These are phyloP conservation scores for Picea glauca DNA, from an alignment of 75 land plant genomes.

Conservation along the genomic window DNA sequence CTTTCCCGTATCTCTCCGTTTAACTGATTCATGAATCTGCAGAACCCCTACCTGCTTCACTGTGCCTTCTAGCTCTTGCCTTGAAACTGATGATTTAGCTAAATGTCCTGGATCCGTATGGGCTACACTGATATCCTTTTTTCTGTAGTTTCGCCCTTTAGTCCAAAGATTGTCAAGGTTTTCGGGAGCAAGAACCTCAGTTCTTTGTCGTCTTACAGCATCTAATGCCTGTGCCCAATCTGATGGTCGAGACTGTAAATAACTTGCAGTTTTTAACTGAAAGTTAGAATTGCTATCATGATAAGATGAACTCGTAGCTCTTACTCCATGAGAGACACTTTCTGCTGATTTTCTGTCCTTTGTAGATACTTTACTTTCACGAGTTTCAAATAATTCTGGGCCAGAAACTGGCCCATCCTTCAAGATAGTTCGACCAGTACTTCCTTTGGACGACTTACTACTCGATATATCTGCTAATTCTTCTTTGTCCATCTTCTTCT, in stretches of 20 bases:
- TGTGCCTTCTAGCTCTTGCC: conserved; percentile 5
- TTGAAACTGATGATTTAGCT: not conserved
- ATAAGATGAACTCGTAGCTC: not conserved
- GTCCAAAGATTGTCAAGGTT: conserved; percentile 98
- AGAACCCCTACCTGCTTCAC: conserved; percentile 3
- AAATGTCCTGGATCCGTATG: conserved; percentile 8
- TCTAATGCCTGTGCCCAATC: conserved; percentile 84
- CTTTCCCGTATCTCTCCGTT: conserved; percentile 8
- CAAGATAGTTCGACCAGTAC: not conserved
- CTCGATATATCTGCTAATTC: conserved; percentile 8
- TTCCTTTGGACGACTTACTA: conserved; percentile 14
- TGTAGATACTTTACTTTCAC: not conserved
- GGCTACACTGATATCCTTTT: conserved; percentile 33
- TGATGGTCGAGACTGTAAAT: conserved; percentile 28
- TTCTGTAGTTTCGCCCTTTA: conserved; percentile 84
- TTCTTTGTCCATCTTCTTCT: conserved; percentile 8
- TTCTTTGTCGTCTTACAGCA: conserved; percentile 73
- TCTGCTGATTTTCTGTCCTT: conserved; percentile 4
- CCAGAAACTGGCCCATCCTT: conserved; percentile 2
- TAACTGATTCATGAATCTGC: not conserved
- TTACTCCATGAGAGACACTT: conserved; percentile 3
- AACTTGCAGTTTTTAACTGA: not conserved
- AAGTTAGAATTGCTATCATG: not conserved
- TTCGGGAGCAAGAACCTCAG: conserved; percentile 90
- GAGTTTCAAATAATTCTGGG: conserved; percentile 1